phyloP scores from a whole-genome alignment of 345 rosid genomes.

The Syzygium oleosum region DNA sequence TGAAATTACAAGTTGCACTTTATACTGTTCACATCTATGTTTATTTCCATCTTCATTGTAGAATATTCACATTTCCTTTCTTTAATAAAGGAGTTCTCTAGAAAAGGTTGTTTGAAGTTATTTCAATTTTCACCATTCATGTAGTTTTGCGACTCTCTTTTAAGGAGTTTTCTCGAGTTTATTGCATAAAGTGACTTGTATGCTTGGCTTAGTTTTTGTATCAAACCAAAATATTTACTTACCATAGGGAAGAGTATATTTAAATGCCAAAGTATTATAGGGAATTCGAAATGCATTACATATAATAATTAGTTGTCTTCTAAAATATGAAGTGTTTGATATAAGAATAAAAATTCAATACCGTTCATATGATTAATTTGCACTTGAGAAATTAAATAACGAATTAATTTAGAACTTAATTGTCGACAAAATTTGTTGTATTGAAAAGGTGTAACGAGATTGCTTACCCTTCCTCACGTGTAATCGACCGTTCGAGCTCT shows the following conservation, averaged over 20 bases:
- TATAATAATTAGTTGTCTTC: background rate
- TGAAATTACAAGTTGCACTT: background rate
- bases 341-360: background rate
- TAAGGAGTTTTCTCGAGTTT: background rate
- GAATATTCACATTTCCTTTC: background rate
- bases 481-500: background rate
- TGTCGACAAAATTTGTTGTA: background rate
- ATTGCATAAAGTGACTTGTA: no score
- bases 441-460: background rate
- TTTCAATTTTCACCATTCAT: background rate
- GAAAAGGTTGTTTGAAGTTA: background rate
- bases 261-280: background rate
- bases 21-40: background rate
- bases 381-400: background rate
- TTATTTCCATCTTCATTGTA: background rate
- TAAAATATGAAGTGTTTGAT: background rate
- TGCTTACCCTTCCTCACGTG: background rate
- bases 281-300: background rate
- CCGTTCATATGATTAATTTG: background rate
- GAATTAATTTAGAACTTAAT: background rate
- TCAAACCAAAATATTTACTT: background rate
- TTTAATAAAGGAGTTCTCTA: background rate
- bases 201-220: no score
- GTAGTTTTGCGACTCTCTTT: background rate
- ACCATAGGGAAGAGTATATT: background rate